Evolutionary conservation across 768 basidiomycete genomes (phyloP), one percentile per base, ranked within the genome.

Genomic region (Kwoniella newhampshirensis): DNA sequence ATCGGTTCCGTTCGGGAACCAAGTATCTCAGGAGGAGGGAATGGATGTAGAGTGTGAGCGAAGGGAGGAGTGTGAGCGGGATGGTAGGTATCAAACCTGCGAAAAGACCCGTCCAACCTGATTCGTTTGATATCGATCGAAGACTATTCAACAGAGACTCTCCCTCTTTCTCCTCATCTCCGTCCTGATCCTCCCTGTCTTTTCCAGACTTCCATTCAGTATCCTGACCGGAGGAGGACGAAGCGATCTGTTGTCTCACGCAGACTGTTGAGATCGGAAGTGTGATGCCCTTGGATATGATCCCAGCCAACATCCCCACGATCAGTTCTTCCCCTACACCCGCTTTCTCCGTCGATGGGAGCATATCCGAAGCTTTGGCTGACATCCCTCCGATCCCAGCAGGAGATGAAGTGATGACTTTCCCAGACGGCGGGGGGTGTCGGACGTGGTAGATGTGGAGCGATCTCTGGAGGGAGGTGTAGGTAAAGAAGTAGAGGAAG

Each of bases 401-500:
- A 7, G 59, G 64, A 11, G 62, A 58, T 23, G 60, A 25, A 25
- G 17, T 18, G 21, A 13, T 17, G 4, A 43, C 15, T 18, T 44
- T 26, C 50, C 41, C 28, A 39, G 46, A 45, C 37, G 21, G 54
- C 9, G 20, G 20, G 11, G 46, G 46, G 35, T 54, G 43, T 25
- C 51, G 50, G 28, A 39, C 44, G 8, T 47, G 51, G 17, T 45
- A 55, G 32, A 54, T 48, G 47, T 48, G 56, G 2, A 63, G 27
- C 6, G 50, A 40, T 52, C 60, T 63, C 21, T 67, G 63, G 8
- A 68, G 61, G 0, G 64, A 51, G 1, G 68, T 59, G 52, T 66
- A 73, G 40, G 60, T 44, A 25, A 62, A 57, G 39, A 68, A 73
- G 50, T 73, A 73, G n/a, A 73, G 56, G 50, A 70, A 73, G 40